Conservation (phyloP, 805 yeast genomes). For the Candida ovalis region DNA sequence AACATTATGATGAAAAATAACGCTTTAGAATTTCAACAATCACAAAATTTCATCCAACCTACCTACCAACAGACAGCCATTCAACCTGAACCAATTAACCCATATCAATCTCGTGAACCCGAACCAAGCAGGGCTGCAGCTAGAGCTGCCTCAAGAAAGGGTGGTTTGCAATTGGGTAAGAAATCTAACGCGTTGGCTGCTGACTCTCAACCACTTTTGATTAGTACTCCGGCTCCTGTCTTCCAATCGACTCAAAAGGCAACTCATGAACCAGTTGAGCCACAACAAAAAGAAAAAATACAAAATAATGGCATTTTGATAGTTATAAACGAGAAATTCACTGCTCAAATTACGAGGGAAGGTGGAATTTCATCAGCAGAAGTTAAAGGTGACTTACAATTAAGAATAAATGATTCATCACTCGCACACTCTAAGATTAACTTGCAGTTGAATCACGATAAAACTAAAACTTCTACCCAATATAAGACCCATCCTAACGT, state of each 20-base stretch:
- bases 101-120: conserved; percentile 12
- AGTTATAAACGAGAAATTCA: conserved; percentile 69
- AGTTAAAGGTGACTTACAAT: conserved; percentile 85
- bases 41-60: conserved; percentile 13
- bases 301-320: conserved; percentile 76
- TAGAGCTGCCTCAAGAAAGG: conserved; percentile 48
- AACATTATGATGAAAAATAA: conserved; percentile 65
- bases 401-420: conserved; percentile 77
- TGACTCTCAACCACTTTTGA: conserved; percentile 28
- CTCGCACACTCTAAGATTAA: conserved; percentile 64
- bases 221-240: conserved; percentile 25
- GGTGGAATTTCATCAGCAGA: conserved; percentile 71
- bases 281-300: conserved; percentile 31
- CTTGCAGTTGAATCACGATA: conserved; percentile 48
- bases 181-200: conserved; percentile 28
- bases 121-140: conserved; percentile 10
- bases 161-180: conserved; percentile 78
- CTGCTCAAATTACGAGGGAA: conserved; percentile 78
- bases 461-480: conserved; percentile 47
- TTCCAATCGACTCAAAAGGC: conserved; percentile 22
- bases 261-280: conserved; percentile 15
- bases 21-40: conserved; percentile 32
- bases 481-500: conserved; percentile 97
- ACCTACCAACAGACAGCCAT: conserved; percentile 16
- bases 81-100: conserved; percentile 19